Evolutionary conservation across 139 green algal species (phyloP), one percentile per base, ranked within the genome.

Genomic region (Parachlorella kessleri): DNA sequence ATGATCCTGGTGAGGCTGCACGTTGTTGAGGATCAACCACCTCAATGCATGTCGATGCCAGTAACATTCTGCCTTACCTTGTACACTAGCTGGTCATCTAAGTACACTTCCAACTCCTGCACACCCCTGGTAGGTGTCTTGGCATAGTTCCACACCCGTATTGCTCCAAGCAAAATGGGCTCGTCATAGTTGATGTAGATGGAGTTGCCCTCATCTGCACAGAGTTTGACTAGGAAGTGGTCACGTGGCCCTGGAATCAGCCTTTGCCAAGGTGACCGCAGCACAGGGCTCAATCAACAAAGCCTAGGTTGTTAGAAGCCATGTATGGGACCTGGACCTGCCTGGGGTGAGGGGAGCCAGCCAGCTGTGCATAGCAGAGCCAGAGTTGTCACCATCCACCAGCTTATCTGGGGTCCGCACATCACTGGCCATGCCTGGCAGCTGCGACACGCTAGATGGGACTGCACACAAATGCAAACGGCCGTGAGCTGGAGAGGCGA

Each of bases 61-160:
- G n/a, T n/a, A n/a, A n/a, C n/a, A n/a, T n/a, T n/a, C 26, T 21
- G 21, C 72, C 65, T 6, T 42, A 81, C 75, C 75, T 81, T 81
- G 38, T 66, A 88, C 39, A 88, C 70, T 63, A 85, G 70, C 23
- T 73, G 33, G 41, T 84, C 83, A 54, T 88, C 83, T 21, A 88
- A 42, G 63, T 80, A 73, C 38, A 84, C 40, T 30, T 83, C 79
- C 14, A 85, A 33, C 74, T 88, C 79, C 80, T 79, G 73, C 55
- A 80, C 83, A 1, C 83, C 83, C 35, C 83, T 39, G 10, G 18
- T 6, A 8, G 83, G 83, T 14, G 75, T 83, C 65, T 76, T 78
- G 33, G 70, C 70, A 48, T 88, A 88, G 75, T 88, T 88, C 83
- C 83, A 88, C 36, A 88, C 35, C 48, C 76, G 66, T 6, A 87